Evolutionary conservation across 2,329 filamentous ascomycete genomes (phyloP), one percentile per base, ranked within the genome.

Genomic region (Chaetomiaceae sp.): DNA sequence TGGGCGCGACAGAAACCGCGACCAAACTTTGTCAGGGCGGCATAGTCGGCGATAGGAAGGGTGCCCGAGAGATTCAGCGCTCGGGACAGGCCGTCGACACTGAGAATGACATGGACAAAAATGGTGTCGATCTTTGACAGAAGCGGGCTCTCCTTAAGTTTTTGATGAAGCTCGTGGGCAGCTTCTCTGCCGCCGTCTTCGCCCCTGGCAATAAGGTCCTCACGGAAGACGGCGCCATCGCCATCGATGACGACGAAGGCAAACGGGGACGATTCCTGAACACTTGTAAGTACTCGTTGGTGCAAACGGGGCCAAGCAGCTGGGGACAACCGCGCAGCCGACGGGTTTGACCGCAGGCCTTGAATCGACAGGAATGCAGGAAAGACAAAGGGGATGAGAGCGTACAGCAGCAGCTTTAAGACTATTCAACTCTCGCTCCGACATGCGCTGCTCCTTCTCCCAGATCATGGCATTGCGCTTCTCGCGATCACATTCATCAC

Each of bases 191-290:
- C 67, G 21, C 67, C 67, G 9, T 67, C 62, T 12, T 64, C 62
- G 13, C 66, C 66, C 7, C 48, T 54, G 19, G 54, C 57, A 20
- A 68, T 62, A 25, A 66, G 57, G 4, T 64, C 61, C 12, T 68
- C 65, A 17, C 59, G 58, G 39, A 70, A 70, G 16, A 67, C 53
- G 12, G 65, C 65, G 2, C 67, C 67, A 27, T 69, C 67, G 14
- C 67, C 67, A 21, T 70, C 67, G 17, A 70, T 62, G 38, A 68
- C 61, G 21, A 64, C 62, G 33, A 63, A 65, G 9, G 64, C 66
- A 31, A 69, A 68, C 0, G 63, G 59, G 14, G 60, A 60, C 21
- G 63, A 62, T 43, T 69, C 65, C 65, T 68, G 48, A n/a, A n/a
- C n/a, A n/a, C n/a, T n/a, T n/a, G n/a, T n/a, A n/a, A n/a, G n/a